Evolutionary conservation across 805 yeast species (phyloP).

Genomic region (Metschnikowia aberdeeniae): DNA sequence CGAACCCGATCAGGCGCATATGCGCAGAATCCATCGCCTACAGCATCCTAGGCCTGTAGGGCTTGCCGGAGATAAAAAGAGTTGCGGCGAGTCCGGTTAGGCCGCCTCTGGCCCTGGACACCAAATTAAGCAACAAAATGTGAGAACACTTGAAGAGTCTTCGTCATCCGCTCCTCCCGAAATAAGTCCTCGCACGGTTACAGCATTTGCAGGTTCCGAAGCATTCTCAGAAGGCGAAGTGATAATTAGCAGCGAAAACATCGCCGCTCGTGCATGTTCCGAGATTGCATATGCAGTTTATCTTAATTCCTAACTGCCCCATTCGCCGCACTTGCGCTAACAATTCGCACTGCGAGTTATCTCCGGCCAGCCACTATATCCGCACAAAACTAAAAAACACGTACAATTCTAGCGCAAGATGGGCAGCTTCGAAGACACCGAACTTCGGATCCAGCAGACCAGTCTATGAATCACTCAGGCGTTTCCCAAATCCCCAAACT

Average conservation of each 20-base stretch:
- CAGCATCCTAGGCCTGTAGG: background rate
- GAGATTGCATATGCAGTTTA: conserved; percentile 1
- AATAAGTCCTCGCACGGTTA: background rate
- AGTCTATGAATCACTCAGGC: no score
- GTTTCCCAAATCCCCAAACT: no score
- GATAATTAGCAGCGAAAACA: background rate
- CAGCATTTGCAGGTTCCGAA: background rate
- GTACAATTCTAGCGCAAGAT: no score
- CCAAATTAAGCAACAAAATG: no score
- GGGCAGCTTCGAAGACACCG: no score
- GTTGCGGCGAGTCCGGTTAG: background rate
- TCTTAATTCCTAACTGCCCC: background rate
- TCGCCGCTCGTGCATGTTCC: background rate
- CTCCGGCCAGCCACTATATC: background rate
- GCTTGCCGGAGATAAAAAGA: background rate
- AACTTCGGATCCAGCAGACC: no score
- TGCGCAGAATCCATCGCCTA: background rate
- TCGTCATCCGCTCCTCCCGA: no score
- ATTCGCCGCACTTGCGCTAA: background rate
- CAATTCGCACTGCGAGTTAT: background rate
- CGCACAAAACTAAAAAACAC: background rate
- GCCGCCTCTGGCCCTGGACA: no score
- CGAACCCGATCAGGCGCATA: background rate
- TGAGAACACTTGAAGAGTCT: no score
- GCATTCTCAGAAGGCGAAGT: background rate